phyloP scores from a whole-genome alignment of 2,329 filamentous ascomycete species.

The Pseudocercospora macadamiae region DNA sequence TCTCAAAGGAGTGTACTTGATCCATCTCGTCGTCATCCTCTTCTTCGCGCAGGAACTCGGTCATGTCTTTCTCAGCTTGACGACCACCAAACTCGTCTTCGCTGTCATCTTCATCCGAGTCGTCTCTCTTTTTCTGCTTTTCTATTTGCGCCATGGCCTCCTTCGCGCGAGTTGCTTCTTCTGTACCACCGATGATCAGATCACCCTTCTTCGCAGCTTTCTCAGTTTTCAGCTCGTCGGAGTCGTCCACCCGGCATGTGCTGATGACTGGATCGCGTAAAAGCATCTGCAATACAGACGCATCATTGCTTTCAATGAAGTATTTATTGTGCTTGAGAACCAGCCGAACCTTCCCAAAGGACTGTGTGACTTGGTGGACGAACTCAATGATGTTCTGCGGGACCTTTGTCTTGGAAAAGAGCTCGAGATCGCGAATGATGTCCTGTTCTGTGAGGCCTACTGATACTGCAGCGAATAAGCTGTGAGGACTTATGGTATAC shows the following conservation, averaged over 20 bases:
- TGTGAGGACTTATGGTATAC: conserved; percentile 88
- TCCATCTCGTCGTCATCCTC: conserved; percentile 84
- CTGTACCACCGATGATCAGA: conserved; percentile 91
- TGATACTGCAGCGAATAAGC: conserved; percentile 91
- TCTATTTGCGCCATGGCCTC: conserved; percentile 63
- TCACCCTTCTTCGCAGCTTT: conserved; percentile 84
- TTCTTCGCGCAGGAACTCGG: conserved; percentile 69
- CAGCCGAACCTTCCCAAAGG: conserved; percentile 93
- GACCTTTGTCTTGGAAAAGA: conserved; percentile 84
- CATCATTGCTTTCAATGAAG: conserved; percentile 89
- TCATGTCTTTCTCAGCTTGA: conserved; percentile 60
- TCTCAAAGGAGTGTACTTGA: conserved; percentile 91
- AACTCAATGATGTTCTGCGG: conserved; percentile 80
- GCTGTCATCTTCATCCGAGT: conserved; percentile 56
- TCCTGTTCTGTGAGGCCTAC: conserved; percentile 88
- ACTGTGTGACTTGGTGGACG: conserved; percentile 80
- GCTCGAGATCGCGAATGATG: conserved; percentile 85
- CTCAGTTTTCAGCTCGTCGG: conserved; percentile 74
- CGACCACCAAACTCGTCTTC: conserved; percentile 57
- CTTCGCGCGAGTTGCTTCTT: conserved; percentile 84
- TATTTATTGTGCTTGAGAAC: conserved; percentile 94
- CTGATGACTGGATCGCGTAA: conserved; percentile 83
- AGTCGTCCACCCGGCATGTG: conserved; percentile 72
- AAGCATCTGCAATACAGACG: conserved; percentile 81
- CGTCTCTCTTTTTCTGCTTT: conserved; percentile 46